Percentiles rank a stretch among this genome's conserved stretches.
Evolutionary conservation across 768 basidiomycete genomes (phyloP).

Genomic region (Trametes cingulata): DNA sequence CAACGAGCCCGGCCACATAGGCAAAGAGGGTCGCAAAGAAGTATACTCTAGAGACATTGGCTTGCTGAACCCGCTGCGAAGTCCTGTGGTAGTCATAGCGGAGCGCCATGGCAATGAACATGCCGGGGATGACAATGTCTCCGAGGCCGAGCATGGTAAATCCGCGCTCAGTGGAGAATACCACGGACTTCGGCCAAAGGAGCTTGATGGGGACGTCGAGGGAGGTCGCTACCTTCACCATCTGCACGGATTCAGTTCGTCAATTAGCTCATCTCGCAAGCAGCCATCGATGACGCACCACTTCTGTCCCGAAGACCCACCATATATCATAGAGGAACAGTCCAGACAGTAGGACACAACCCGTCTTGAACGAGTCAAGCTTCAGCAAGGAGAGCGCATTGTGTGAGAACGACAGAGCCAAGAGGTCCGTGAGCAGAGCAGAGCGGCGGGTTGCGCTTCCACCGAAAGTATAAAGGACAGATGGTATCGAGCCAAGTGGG

Average conservation of each 20-base stretch:
- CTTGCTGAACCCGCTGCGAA: slow-evolving; percentile 29
- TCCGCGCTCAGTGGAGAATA: slow-evolving; percentile 51
- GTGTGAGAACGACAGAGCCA: slow-evolving; percentile 75
- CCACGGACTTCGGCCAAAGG: slow-evolving; percentile 74
- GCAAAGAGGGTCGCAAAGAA: slow-evolving; percentile 68
- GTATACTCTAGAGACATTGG: slow-evolving; percentile 65
- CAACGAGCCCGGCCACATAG: slow-evolving; percentile 71
- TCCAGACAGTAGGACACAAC: slow-evolving; percentile 76
- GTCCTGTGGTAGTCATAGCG: slow-evolving; percentile 72
- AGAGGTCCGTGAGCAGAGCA: slow-evolving; percentile 73
- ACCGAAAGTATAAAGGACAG: slow-evolving; percentile 57
- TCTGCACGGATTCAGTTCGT: slow-evolving; percentile 44
- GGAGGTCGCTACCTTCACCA: slow-evolving; percentile 89
- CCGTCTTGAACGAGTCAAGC: slow-evolving; percentile 89
- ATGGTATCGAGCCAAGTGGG: slow-evolving; percentile 64
- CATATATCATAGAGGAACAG: slow-evolving; percentile 93
- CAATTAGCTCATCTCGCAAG: background rate
- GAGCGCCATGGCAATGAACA: slow-evolving; percentile 81
- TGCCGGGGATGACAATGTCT: slow-evolving; percentile 71
- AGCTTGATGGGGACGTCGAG: slow-evolving; percentile 95
- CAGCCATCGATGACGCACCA: slow-evolving; percentile 53
- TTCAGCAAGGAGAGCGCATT: slow-evolving; percentile 78
- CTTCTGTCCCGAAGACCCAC: slow-evolving; percentile 91
- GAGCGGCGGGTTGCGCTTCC: slow-evolving; percentile 49
- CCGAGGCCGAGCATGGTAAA: slow-evolving; percentile 92